Conservation (phyloP, 192 early-diverging fungal species). For the Entomortierella lignicola region DNA sequence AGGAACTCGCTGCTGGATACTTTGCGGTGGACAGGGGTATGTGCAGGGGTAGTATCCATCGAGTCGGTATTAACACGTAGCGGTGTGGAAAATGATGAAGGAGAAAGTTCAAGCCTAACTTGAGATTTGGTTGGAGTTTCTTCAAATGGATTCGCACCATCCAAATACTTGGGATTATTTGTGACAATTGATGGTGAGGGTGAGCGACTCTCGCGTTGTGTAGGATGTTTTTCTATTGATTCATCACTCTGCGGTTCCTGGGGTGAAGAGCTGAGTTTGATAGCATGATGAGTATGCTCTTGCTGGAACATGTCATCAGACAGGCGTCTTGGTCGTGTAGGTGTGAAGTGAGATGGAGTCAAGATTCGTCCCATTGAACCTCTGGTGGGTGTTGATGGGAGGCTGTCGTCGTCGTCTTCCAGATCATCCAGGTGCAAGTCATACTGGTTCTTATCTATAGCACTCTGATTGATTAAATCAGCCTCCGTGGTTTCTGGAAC, state of each 20-base stretch:
- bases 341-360: background rate
- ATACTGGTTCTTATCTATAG: no score
- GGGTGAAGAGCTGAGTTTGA: background rate
- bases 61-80: background rate
- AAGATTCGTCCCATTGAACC: background rate
- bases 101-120: background rate
- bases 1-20: background rate
- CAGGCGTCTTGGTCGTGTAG: background rate
- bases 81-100: background rate
- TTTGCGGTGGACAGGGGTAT: conserved; percentile 21
- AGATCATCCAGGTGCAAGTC: background rate
- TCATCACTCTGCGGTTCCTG: background rate
- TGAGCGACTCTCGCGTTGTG: background rate
- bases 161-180: background rate
- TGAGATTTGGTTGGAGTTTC: background rate
- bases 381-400: conserved; percentile 15
- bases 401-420: conserved; percentile 8
- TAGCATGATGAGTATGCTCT: conserved; percentile 7
- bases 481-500: background rate
- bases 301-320: background rate
- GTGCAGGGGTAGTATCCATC: conserved; percentile 12
- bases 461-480: background rate
- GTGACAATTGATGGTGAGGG: background rate
- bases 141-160: background rate
- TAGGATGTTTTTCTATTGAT: background rate